Conservation (phyloP, 495 filamentous ascomycete genomes). For the Xylaria sp. region DNA sequence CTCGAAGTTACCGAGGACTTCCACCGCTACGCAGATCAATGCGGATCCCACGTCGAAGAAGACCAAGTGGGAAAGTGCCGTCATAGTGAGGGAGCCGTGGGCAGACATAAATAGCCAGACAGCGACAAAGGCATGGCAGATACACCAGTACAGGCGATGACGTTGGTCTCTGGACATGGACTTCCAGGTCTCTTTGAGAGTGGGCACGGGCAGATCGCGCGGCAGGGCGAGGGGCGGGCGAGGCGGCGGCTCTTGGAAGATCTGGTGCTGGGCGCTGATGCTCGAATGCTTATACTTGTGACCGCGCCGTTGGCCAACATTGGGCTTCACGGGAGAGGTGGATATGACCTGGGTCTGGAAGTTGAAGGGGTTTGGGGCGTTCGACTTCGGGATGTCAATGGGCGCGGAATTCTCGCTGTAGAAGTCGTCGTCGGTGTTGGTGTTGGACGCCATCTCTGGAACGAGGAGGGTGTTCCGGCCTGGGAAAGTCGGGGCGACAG, state of each 20-base stretch:
- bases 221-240: conserved; percentile 87
- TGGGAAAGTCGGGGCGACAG: conserved; percentile 62
- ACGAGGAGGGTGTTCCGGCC: neutral
- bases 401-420: conserved; percentile 34
- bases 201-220: conserved; percentile 94
- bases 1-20: conserved; percentile 93
- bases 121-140: conserved; percentile 83
- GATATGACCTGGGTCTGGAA: conserved; percentile 86
- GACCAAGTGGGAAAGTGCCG: conserved; percentile 89
- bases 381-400: conserved; percentile 39
- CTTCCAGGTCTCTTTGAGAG: conserved; percentile 79
- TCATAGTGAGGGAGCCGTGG: conserved; percentile 88
- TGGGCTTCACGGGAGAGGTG: conserved; percentile 80
- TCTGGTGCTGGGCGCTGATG: conserved; percentile 84
- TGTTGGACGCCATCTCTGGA: conserved; percentile 43
- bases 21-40: conserved; percentile 89
- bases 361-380: conserved; percentile 78
- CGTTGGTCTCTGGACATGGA: conserved; percentile 90
- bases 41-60: conserved; percentile 94
- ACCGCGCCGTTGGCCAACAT: conserved; percentile 88
- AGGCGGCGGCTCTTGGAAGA: conserved; percentile 93
- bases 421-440: conserved; percentile 41
- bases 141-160: conserved; percentile 83
- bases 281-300: conserved; percentile 98
- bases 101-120: conserved; percentile 84